These are phyloP conservation scores for Hansenula sp. DNA, from an alignment of 1,139 yeast genomes.

Conservation along the genomic window DNA sequence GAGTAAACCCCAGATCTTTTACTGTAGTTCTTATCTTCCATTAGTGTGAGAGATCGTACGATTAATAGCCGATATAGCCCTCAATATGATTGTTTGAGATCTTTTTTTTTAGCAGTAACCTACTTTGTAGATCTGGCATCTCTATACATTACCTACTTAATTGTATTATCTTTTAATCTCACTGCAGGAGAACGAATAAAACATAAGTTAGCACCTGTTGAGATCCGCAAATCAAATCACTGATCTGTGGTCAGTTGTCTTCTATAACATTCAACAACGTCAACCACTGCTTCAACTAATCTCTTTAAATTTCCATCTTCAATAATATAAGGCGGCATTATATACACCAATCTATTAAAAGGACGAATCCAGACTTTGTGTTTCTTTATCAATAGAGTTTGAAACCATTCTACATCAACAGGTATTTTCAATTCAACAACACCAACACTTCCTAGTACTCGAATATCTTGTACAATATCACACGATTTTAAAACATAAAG, in stretches of 20 bases:
- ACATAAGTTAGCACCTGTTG: no score
- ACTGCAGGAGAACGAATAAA: no score
- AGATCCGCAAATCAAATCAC: neutral
- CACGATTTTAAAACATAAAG: slow-evolving; percentile 10
- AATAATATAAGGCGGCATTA: slow-evolving; percentile 27
- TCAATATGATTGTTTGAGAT: no score
- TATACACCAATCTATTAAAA: slow-evolving; percentile 23
- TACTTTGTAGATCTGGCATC: no score
- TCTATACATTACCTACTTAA: no score
- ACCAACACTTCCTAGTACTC: slow-evolving; percentile 28
- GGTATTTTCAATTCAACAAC: slow-evolving; percentile 23
- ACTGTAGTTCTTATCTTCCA: no score
- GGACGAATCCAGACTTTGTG: slow-evolving; percentile 25
- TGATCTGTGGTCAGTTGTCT: neutral
- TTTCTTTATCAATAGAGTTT: slow-evolving; percentile 15
- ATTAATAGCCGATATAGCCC: no score
- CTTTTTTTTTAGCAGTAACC: no score
- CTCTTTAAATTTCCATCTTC: slow-evolving; percentile 13
- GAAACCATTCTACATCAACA: slow-evolving; percentile 23
- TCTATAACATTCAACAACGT: neutral
- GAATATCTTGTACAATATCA: slow-evolving; percentile 21
- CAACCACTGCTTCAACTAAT: slow-evolving; percentile 1
- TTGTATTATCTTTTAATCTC: no score
- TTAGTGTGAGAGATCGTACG: no score
- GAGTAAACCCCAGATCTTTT: no score